A percentile compares a stretch with the other conserved stretches of the same genome.
Evolutionary conservation across 768 basidiomycete species (phyloP).

Genomic region (Boletus rufocinnamomeus): DNA sequence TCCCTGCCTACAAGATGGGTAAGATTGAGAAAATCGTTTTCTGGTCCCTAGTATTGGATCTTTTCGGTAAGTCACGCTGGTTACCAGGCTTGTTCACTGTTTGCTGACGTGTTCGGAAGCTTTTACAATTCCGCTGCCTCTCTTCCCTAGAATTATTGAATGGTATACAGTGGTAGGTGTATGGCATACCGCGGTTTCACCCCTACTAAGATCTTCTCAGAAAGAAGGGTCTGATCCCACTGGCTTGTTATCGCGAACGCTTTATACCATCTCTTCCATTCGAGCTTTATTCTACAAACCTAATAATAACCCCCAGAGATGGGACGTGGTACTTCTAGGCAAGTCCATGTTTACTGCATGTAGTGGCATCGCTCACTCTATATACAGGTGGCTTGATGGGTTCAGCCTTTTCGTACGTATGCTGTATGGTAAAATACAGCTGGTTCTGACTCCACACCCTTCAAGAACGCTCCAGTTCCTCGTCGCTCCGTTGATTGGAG

Average conservation of each 20-base stretch:
- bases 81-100: background rate
- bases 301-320: conserved; percentile 65
- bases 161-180: conserved; percentile 76
- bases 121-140: conserved; percentile 93
- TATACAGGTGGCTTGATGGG: conserved; percentile 82
- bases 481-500: conserved; percentile 79
- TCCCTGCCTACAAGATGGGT: conserved; percentile 43
- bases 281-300: conserved; percentile 67
- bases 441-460: conserved; percentile 31
- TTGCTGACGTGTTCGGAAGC: conserved; percentile 46
- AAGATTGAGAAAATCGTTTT: conserved; percentile 85
- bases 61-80: conserved; percentile 54
- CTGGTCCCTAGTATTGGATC: conserved; percentile 85
- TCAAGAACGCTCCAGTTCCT: conserved; percentile 80
- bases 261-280: conserved; percentile 64
- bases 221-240: conserved; percentile 70
- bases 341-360: conserved; percentile 16
- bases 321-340: conserved; percentile 96
- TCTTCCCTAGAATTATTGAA: conserved; percentile 96
- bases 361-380: conserved; percentile 10
- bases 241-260: conserved; percentile 72
- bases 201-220: conserved; percentile 36
- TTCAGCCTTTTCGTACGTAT: conserved; percentile 83
- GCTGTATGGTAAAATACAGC: conserved; percentile 34
- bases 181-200: background rate